phyloP scores from a whole-genome alignment of 1,284 basidiomycete species.

The Macrocystidia cucumis region DNA sequence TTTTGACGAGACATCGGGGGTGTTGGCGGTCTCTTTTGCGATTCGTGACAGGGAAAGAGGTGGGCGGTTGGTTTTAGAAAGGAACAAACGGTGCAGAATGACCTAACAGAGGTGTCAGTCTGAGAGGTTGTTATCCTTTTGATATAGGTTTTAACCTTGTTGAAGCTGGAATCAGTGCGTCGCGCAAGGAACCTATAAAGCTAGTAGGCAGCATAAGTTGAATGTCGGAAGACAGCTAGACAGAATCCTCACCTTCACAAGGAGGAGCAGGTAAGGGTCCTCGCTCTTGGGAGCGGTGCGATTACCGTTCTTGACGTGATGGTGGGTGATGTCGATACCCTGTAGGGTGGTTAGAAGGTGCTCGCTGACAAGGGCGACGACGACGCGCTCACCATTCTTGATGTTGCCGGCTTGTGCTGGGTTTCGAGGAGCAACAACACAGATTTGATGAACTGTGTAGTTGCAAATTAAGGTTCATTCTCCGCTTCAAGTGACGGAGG shows the following conservation, averaged over 20 bases:
- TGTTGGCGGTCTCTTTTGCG: constrained; percentile 69
- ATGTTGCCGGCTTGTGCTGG: constrained; percentile 46
- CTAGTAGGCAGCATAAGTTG: constrained; percentile 33
- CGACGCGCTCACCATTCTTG: constrained; percentile 70
- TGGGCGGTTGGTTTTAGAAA: constrained; percentile 96
- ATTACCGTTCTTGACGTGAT: constrained; percentile 99
- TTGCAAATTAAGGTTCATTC: constrained; percentile 27
- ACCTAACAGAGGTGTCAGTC: too few relatives aligned
- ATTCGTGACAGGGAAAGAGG: constrained; percentile 93
- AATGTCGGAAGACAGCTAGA: constrained; percentile 2
- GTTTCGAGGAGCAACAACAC: constrained; percentile 30
- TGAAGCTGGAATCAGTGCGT: constrained; percentile 94
- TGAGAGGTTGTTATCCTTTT: too few relatives aligned
- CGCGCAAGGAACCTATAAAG: constrained; percentile 99
- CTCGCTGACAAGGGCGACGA: constrained; percentile 18
- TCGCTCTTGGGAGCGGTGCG: constrained; percentile 96
- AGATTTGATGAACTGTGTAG: constrained; percentile 58
- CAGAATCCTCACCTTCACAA: constrained; percentile 79
- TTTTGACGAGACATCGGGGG: constrained; percentile 71
- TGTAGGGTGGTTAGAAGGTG: constrained; percentile 23
- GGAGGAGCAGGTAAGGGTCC: constrained; percentile 97
- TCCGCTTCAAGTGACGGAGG: constrained; percentile 26
- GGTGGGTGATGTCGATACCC: constrained; percentile 97
- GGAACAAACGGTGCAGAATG: constrained; percentile 94
- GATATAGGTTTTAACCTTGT: constrained; percentile 73